phyloP scores from a whole-genome alignment of 2,329 filamentous ascomycete genomes.

The Calonectria multiphialidica region DNA sequence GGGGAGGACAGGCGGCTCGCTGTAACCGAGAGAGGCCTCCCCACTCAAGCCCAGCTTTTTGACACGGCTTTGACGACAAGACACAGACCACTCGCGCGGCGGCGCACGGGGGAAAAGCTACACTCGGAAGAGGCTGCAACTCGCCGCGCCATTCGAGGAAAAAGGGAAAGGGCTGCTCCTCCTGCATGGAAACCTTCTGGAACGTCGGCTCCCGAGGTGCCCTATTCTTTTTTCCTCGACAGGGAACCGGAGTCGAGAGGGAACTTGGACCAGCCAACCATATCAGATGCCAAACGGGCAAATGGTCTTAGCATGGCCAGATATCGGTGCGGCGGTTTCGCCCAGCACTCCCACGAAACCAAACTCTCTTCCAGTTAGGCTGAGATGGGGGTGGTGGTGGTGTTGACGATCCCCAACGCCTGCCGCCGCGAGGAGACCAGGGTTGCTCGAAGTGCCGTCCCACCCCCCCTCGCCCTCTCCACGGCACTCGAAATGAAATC shows the following conservation, averaged over 20 bases:
- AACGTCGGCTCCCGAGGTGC: background rate
- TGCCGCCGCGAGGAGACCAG: background rate
- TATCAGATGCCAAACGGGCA: background rate
- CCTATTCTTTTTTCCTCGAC: background rate
- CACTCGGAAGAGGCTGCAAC: conserved; percentile 13
- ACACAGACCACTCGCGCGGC: background rate
- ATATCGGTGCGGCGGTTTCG: background rate
- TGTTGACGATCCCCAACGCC: conserved; percentile 13
- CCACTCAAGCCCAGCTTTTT: background rate
- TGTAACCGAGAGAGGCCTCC: conserved; percentile 24
- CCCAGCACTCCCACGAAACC: background rate
- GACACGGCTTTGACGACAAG: background rate
- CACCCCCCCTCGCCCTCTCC: background rate
- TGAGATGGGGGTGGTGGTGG: background rate
- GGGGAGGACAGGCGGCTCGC: background rate
- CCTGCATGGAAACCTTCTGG: conserved; percentile 21
- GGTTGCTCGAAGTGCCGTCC: conserved; percentile 19
- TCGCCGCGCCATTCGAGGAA: conserved; percentile 5
- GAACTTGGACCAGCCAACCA: background rate
- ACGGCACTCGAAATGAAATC: conserved; percentile 18
- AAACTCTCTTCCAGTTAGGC: background rate
- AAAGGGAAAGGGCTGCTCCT: background rate
- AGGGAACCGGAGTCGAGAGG: background rate
- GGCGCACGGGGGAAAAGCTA: background rate
- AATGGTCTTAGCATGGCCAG: background rate